Conservation (phyloP, 176 grass and related monocot species). For the Lolium perenne region DNA sequence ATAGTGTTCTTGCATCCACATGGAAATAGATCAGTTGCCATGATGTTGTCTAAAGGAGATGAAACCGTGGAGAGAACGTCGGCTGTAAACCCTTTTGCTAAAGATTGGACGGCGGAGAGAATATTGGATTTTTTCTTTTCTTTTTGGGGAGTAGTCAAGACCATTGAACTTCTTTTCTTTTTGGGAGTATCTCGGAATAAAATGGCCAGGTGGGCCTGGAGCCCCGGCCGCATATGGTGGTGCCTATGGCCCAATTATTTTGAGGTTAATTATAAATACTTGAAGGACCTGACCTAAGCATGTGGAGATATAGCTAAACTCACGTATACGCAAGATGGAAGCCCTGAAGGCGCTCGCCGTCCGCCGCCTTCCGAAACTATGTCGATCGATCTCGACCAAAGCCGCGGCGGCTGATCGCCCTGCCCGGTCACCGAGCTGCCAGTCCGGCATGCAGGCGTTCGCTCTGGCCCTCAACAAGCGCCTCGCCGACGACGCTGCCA, state of each 20-base stretch:
- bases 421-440: background rate
- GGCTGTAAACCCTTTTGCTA: no score
- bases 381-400: background rate
- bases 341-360: background rate
- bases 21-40: no score
- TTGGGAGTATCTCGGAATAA: background rate
- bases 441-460: background rate
- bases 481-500: background rate
- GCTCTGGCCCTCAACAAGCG: background rate
- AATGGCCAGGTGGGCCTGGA: background rate
- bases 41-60: no score
- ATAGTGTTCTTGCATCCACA: no score
- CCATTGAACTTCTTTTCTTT: no score
- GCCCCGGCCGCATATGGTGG: background rate
- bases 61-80: no score
- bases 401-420: background rate
- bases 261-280: no score
- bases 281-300: no score
- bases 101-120: no score
- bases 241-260: background rate
- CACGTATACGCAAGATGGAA: background rate
- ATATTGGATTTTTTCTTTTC: no score
- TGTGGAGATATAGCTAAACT: background rate
- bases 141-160: no score
- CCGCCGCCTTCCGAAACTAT: background rate